Base-by-base conservation (phyloP, 331 rosid species). In the Acacia pycnantha region DNA sequence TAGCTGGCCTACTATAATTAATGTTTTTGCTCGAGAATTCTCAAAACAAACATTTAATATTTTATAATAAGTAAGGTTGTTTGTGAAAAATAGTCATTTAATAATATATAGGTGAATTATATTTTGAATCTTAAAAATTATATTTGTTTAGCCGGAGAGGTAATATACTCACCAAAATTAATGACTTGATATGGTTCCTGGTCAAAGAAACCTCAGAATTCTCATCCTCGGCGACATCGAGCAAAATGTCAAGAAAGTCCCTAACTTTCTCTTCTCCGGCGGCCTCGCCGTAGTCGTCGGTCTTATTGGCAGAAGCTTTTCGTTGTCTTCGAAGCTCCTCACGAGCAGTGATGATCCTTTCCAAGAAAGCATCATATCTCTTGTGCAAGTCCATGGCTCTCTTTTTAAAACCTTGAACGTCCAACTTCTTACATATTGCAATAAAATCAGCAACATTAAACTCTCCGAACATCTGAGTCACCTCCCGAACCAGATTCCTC, bases 291-390 rank as follows among this genome's bases (percentile, higher is more conserved):
- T 6, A 10, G 8, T 6, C 31, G 8, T 8, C 47, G 1, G 35
- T 69, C 18, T 4, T 37, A 37, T 37, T 33, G 16, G 29, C 35
- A 2, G 27, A 7, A 50, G 14, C 56, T 53, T 61, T 80, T 18
- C 11, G 6, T 26, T 72, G 64, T 50, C 87, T 80, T 66, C 90
- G 50, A 1, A 24, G 44, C 48, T 81, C 59, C 85, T 91, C 90
- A 0, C 91, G 90, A 26, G 88, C 91, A 29, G 21, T 35, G 6
- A 91, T 88, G 0, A 91, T 3, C 54, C 70, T 88, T 79, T 91
- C 94, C 77, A 90, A 44, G 68, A 93, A 24, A 9, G 74, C 77
- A 79, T 90, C 92, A 22, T 77, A 91, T 81, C 88, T 86, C 51
- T 2, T 67, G 13, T 83, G 86, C 8, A 81, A 82, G 3, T 84